Evolutionary conservation across 768 basidiomycete genomes (phyloP).

Genomic region (Suillus bovinus): DNA sequence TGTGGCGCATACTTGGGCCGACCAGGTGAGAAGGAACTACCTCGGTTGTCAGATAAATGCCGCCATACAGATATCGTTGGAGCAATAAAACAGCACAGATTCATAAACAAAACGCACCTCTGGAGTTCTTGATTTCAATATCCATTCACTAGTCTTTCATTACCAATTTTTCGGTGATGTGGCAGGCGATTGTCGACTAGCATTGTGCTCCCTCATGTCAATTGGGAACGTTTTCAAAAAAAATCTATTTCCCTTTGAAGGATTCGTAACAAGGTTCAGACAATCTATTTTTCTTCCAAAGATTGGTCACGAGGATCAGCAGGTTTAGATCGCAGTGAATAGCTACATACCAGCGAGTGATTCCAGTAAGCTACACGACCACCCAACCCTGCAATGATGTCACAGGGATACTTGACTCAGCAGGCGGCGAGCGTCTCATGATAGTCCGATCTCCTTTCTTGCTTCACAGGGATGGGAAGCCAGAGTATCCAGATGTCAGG

Average conservation of each 20-base stretch:
- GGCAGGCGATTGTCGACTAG: background rate
- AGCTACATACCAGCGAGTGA: background rate
- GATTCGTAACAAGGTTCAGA: background rate
- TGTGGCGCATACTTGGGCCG: background rate
- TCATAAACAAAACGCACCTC: background rate
- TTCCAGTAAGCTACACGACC: background rate
- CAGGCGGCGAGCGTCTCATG: background rate
- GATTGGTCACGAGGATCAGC: background rate
- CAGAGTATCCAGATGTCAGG: background rate
- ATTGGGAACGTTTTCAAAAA: background rate
- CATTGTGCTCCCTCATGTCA: background rate
- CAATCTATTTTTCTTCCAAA: background rate
- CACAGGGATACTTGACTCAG: background rate
- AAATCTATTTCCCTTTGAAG: background rate
- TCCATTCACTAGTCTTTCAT: background rate
- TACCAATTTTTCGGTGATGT: background rate
- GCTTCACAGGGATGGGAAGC: background rate
- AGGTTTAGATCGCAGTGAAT: background rate
- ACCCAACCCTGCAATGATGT: background rate
- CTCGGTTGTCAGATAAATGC: background rate
- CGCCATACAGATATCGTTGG: background rate
- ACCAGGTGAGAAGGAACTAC: background rate
- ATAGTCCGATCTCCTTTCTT: background rate
- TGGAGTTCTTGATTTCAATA: background rate
- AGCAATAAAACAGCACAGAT: background rate